Base-by-base conservation (phyloP, 2,329 filamentous ascomycete genomes). In the Hymenoscyphus repandus region DNA sequence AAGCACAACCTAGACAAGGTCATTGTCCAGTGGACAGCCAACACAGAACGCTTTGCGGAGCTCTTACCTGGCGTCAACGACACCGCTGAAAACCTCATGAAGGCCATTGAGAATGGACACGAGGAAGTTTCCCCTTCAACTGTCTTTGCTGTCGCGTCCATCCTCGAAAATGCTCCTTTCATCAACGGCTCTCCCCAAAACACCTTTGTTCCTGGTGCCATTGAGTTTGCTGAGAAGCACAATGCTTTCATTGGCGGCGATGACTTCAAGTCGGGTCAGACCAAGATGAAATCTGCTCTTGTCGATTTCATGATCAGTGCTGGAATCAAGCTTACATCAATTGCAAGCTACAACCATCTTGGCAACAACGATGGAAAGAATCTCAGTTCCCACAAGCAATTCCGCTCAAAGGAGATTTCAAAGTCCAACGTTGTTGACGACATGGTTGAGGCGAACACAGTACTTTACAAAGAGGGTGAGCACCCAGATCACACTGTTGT, bases 311-410 rank as follows among this genome's bases (percentile, higher is more conserved):
- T 99, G 69, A 96, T 99, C 83, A 96, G 85, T 69, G 93, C 93
- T 43, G 93, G 93, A 69, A 97, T 99, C 80, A 96, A 96, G 77
- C 83, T 99, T 67, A 97, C 92, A 53, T 96, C 91, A 37, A 97
- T 99, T 74, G 90, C 93, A 59, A 95, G 88, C 74, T 99, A 99
- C 83, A 99, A 99, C 77, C 93, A 99, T 71, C 85, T 99, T 50
- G 93, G 93, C 66, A 99, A 99, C 82, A 99, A 99, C 68, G 92
- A 99, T 69, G 93, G 93, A 76, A 96, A 91, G 84, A 99, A 99
- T 77, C 74, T 99, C 64, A 95, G 88, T 75, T 96, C 91, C 39
- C 91, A 96, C 71, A 90, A 86, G 77, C 93, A 97, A 74, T 99
- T 99, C 83, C 91, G 93, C 64, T 96, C 90, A 73, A 99, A 99